These are phyloP conservation scores for Lipomyces spencermartinsiae DNA, from an alignment of 805 yeast genomes.

Conservation along the genomic window DNA sequence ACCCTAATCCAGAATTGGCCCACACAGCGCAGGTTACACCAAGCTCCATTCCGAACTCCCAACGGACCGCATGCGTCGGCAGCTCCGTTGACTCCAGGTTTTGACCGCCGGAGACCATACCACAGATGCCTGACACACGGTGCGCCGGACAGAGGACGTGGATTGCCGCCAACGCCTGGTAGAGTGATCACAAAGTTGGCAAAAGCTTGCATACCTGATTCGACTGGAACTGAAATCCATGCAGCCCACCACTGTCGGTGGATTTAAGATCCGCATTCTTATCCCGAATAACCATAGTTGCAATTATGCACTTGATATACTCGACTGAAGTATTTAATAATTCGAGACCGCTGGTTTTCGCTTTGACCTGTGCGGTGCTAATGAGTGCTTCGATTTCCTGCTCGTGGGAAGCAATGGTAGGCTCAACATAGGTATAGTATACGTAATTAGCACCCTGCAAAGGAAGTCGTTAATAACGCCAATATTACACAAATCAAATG, in stretches of 20 bases:
- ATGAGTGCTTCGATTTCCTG: slow-evolving; percentile 22
- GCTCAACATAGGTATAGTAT: slow-evolving; percentile 31
- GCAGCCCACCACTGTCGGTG: background rate
- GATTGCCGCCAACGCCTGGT: background rate
- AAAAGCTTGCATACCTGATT: background rate
- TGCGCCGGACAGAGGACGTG: no score
- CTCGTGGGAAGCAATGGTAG: slow-evolving; percentile 30
- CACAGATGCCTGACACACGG: no score
- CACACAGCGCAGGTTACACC: no score
- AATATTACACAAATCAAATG: background rate
- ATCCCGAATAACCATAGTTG: background rate
- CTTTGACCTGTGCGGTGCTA: slow-evolving; percentile 14
- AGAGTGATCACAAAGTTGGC: background rate
- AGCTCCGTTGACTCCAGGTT: background rate
- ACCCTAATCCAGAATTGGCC: background rate
- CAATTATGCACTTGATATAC: slow-evolving; percentile 1
- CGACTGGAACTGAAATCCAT: background rate
- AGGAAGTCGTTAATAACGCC: background rate
- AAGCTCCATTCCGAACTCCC: background rate
- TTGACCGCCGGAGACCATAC: background rate
- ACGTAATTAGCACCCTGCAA: slow-evolving; percentile 29
- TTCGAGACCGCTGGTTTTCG: slow-evolving; percentile 8
- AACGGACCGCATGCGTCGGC: background rate
- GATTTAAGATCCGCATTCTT: background rate
- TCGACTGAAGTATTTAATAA: slow-evolving; percentile 8